phyloP scores from a whole-genome alignment of 164 flowering plant genomes.

The Macadamia integrifolia region DNA sequence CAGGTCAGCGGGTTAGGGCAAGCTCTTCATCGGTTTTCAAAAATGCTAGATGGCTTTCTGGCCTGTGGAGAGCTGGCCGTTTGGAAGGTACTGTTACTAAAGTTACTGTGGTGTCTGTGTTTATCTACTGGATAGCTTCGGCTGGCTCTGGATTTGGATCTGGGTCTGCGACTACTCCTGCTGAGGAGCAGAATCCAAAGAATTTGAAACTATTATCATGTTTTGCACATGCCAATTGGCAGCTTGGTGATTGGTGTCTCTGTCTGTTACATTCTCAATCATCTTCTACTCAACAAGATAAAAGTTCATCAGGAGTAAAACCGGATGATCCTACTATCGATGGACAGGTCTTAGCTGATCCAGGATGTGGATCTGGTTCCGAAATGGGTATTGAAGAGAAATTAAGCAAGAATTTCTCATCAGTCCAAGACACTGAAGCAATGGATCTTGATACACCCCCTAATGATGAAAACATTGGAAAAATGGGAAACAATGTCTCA shows the following conservation, averaged over 20 bases:
- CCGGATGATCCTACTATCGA: conserved; percentile 26
- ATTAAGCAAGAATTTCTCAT: conserved; percentile 14
- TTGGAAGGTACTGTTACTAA: conserved; percentile 82
- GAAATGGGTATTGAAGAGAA: conserved; percentile 38
- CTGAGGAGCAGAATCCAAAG: conserved; percentile 88
- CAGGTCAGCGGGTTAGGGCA: conserved; percentile 90
- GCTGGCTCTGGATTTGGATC: conserved; percentile 75
- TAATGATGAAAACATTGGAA: conserved; percentile 28
- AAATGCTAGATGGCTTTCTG: conserved; percentile 79
- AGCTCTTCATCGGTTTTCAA: conserved; percentile 80
- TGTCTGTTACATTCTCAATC: conserved; percentile 37
- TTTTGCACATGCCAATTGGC: conserved; percentile 93
- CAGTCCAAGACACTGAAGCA: conserved; percentile 18
- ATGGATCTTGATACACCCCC: conserved; percentile 35
- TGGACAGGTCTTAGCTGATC: conserved; percentile 30
- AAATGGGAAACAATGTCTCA: conserved; percentile 19
- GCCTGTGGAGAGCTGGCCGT: conserved; percentile 74
- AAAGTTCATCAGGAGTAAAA: conserved; percentile 24
- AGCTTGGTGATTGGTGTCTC: conserved; percentile 95
- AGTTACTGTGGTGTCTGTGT: conserved; percentile 80
- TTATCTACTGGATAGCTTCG: conserved; percentile 92
- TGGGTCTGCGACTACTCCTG: conserved; percentile 70
- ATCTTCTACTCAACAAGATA: conserved; percentile 27
- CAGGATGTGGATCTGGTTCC: conserved; percentile 29
- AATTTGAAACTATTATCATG: conserved; percentile 72